A percentile compares a stretch with the other conserved stretches of the same genome.
phyloP scores from a whole-genome alignment of 31 red algal species.

The Asparagopsis taxiformis region DNA sequence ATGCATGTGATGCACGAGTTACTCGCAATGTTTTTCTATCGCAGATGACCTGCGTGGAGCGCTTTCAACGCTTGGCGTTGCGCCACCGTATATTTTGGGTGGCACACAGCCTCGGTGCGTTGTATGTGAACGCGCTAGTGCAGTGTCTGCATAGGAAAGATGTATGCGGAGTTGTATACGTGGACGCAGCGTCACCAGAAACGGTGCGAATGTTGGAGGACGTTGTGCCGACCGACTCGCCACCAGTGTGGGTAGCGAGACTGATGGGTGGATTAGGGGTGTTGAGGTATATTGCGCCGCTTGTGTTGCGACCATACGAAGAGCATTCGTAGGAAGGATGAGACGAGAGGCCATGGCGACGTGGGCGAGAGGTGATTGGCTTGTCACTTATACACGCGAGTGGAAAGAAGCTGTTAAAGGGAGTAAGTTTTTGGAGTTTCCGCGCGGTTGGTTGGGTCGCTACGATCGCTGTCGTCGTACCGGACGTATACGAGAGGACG shows the following conservation, averaged over 20 bases:
- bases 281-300: slow-evolving; percentile 31
- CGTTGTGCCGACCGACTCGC: slow-evolving; percentile 10
- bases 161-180: slow-evolving; percentile 51
- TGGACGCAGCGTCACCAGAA: slow-evolving; percentile 44
- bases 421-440: slow-evolving; percentile 25
- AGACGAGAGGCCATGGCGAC: slow-evolving; percentile 10
- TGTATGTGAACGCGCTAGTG: slow-evolving; percentile 26
- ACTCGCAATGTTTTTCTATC: not conserved
- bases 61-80: slow-evolving; percentile 8
- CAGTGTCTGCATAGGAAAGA: slow-evolving; percentile 10
- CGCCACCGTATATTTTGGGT: slow-evolving; percentile 47
- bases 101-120: slow-evolving; percentile 44
- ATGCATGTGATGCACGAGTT: not conserved
- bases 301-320: slow-evolving; percentile 16
- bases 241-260: slow-evolving; percentile 30
- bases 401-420: slow-evolving; percentile 28
- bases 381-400: slow-evolving; percentile 43
- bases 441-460: slow-evolving; percentile 36
- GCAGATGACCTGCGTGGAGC: slow-evolving; percentile 10
- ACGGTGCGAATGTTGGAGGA: slow-evolving; percentile 24
- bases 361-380: slow-evolving; percentile 48
- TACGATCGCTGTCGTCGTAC: slow-evolving; percentile 47
- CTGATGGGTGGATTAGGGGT: slow-evolving; percentile 20
- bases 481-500: slow-evolving; percentile 49
- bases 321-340: slow-evolving; percentile 21